Conservation (phyloP, 73 alveolate genomes). For the Paramecium octaurelia region DNA sequence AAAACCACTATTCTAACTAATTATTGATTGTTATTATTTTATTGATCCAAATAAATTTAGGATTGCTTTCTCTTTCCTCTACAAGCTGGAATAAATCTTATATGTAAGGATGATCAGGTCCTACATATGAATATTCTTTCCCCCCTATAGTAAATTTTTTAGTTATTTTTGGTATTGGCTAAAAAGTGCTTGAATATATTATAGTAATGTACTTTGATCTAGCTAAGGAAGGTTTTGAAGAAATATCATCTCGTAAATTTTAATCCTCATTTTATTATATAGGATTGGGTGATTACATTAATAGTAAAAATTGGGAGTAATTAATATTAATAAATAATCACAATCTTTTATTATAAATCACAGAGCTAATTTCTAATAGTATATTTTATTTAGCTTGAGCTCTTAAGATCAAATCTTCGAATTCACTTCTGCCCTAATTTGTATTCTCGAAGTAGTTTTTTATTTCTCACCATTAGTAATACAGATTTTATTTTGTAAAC, state of each 20-base stretch:
- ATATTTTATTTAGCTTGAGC: background rate
- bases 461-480: background rate
- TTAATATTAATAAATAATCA: background rate
- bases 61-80: slow-evolving; percentile 14
- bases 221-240: background rate
- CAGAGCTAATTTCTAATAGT: background rate
- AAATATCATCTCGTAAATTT: background rate
- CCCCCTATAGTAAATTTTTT: slow-evolving; percentile 15
- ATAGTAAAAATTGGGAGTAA: background rate
- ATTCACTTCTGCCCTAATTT: background rate
- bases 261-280: background rate
- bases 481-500: background rate
- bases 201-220: background rate
- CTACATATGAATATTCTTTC: background rate
- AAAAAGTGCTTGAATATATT: background rate
- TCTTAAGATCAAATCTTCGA: background rate
- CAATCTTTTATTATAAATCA: background rate
- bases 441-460: background rate
- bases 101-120: slow-evolving; percentile 49
- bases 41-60: background rate
- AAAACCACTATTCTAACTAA: background rate
- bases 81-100: background rate
- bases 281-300: background rate
- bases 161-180: background rate
- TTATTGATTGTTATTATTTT: background rate